A percentile compares a stretch with the other conserved stretches of the same genome.
phyloP scores from a whole-genome alignment of 306 rosid genomes.

The Cercis canadensis region DNA sequence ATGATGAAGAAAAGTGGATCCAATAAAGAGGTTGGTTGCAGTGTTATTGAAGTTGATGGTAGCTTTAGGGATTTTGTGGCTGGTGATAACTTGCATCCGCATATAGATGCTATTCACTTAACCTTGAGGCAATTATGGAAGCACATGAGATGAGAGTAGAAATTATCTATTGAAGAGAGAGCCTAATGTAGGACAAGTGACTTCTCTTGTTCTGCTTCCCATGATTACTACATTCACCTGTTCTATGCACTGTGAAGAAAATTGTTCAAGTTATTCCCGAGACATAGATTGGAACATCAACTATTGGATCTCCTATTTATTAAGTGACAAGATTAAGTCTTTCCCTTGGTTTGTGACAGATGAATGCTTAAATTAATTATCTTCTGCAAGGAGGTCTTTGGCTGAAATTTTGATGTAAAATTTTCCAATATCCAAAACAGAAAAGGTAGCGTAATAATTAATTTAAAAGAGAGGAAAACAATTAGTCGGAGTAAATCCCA shows the following conservation, averaged over 20 bases:
- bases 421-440: too few relatives aligned
- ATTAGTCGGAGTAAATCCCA: too few relatives aligned
- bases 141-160: slow-evolving; percentile 70
- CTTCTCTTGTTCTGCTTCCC: too few relatives aligned
- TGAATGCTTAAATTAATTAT: not conserved
- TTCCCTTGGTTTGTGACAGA: not conserved
- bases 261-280: too few relatives aligned
- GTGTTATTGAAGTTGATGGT: slow-evolving; percentile 66
- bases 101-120: slow-evolving; percentile 39
- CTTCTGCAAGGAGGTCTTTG: not conserved
- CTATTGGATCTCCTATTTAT: too few relatives aligned
- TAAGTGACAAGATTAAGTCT: too few relatives aligned
- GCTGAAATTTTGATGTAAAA: not conserved
- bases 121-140: slow-evolving; percentile 55
- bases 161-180: slow-evolving; percentile 21
- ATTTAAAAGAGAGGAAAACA: too few relatives aligned
- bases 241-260: too few relatives aligned
- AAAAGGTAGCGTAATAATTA: too few relatives aligned
- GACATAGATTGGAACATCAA: too few relatives aligned
- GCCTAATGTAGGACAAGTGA: too few relatives aligned
- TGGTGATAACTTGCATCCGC: slow-evolving; percentile 44
- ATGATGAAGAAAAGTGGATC: slow-evolving; percentile 59
- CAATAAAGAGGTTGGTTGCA: slow-evolving; percentile 66
- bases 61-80: slow-evolving; percentile 61
- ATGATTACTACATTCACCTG: too few relatives aligned